These are phyloP conservation scores for Zygosaccharomyces bailii DNA, from an alignment of 805 yeast species.

Conservation along the genomic window DNA sequence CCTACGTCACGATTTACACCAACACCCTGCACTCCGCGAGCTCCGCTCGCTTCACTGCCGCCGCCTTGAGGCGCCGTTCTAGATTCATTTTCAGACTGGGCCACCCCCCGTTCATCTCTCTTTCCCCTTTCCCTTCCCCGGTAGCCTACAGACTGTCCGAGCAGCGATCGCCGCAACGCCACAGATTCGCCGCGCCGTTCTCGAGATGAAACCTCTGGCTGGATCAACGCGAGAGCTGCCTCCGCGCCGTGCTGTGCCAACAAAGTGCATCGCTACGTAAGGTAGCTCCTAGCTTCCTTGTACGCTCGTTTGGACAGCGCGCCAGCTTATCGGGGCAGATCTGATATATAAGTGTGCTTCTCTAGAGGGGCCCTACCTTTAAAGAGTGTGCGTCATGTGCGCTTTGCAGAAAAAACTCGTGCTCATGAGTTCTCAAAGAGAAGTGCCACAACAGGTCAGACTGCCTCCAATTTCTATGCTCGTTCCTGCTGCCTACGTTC, in stretches of 20 bases:
- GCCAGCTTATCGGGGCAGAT: neutral
- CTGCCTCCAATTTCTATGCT: conserved; percentile 16
- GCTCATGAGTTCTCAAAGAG: conserved; percentile 1
- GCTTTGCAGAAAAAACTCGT: neutral
- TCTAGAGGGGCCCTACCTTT: neutral
- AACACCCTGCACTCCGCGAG: neutral
- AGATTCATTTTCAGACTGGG: no score
- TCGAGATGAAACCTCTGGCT: conserved; percentile 9
- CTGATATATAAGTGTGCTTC: neutral
- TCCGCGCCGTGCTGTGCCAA: conserved; percentile 3
- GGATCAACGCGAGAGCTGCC: conserved; percentile 6
- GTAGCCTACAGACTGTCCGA: neutral
- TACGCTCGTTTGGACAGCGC: neutral
- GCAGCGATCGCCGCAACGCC: conserved; percentile 7
- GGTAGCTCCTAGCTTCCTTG: neutral
- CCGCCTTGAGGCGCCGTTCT: neutral
- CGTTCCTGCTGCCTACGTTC: conserved; percentile 14
- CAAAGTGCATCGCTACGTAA: neutral
- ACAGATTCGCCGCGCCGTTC: conserved; percentile 5
- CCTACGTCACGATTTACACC: neutral
- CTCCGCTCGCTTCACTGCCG: neutral
- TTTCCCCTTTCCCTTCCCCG: neutral
- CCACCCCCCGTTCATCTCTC: no score
- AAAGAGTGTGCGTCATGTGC: no score
- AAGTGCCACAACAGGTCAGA: conserved; percentile 10